These are phyloP conservation scores for Malus asiatica DNA, from an alignment of 306 rosid species.

Conservation along the genomic window DNA sequence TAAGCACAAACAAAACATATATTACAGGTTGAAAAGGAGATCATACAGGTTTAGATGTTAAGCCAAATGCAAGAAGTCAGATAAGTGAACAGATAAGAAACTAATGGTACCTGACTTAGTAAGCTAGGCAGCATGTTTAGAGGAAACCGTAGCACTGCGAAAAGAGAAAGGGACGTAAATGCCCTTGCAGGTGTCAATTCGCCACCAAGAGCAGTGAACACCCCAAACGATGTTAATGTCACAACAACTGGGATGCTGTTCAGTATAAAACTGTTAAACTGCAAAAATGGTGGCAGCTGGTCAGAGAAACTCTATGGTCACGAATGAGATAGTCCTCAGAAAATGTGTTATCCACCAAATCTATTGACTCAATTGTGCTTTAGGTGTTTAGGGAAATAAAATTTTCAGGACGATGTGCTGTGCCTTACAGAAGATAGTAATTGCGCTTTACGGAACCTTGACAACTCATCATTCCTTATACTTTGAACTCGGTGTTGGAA, in stretches of 20 bases:
- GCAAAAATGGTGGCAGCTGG: slow-evolving; percentile 25
- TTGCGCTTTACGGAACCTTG: slow-evolving; percentile 47
- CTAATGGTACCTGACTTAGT: slow-evolving; percentile 60
- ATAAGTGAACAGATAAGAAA: slow-evolving; percentile 6
- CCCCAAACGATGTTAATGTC: slow-evolving; percentile 65
- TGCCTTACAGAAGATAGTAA: slow-evolving; percentile 27
- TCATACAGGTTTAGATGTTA: too few species aligned
- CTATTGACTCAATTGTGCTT: too few species aligned
- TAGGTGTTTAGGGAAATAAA: neutral
- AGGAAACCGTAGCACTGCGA: slow-evolving; percentile 67
- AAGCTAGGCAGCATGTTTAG: slow-evolving; percentile 68
- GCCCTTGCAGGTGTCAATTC: slow-evolving; percentile 84
- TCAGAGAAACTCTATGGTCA: slow-evolving; percentile 9
- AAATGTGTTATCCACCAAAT: neutral
- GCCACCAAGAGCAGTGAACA: slow-evolving; percentile 79
- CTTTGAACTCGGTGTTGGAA: slow-evolving; percentile 61
- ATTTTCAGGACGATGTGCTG: slow-evolving; percentile 9
- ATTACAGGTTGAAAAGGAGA: neutral
- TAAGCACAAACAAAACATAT: neutral
- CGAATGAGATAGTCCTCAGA: neutral
- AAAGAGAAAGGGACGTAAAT: slow-evolving; percentile 79
- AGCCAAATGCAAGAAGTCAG: neutral
- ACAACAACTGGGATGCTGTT: slow-evolving; percentile 81
- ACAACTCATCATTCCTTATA: slow-evolving; percentile 55
- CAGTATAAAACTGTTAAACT: slow-evolving; percentile 62